Evolutionary conservation across 1,139 yeast genomes (phyloP).

Genomic region (Petasospora fabianii): DNA sequence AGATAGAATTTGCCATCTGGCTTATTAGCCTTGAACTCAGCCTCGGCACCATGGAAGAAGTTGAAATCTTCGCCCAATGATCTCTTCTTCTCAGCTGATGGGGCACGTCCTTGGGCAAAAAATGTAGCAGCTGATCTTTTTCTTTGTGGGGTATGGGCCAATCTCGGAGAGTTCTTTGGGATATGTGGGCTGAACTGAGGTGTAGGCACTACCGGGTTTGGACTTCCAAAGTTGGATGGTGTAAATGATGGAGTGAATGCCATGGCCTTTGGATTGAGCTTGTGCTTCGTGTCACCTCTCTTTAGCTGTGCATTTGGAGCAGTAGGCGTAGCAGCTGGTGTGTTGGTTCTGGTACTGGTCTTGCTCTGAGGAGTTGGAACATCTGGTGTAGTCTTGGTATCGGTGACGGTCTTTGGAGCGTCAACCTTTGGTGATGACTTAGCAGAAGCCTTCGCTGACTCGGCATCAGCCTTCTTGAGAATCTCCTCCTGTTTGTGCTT

Average conservation of each 20-base stretch:
- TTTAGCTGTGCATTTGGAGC: slow-evolving; percentile 25
- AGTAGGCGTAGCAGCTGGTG: not conserved
- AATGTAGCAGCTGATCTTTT: slow-evolving; percentile 20
- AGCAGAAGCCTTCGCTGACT: slow-evolving; percentile 10
- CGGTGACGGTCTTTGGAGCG: too few relatives aligned
- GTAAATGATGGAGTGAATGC: slow-evolving; percentile 58
- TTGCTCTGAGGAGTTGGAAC: not conserved
- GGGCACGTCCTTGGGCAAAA: slow-evolving; percentile 49
- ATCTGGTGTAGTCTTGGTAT: not conserved
- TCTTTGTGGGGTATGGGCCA: not conserved
- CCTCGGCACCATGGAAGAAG: slow-evolving; percentile 30
- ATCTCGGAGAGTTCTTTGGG: slow-evolving; percentile 23
- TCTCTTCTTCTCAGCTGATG: slow-evolving; percentile 38
- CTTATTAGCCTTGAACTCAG: slow-evolving; percentile 14
- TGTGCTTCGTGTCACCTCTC: slow-evolving; percentile 42
- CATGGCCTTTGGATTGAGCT: slow-evolving; percentile 69
- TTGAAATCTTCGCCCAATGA: slow-evolving; percentile 50
- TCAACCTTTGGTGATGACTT: not conserved
- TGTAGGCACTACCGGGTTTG: slow-evolving; percentile 2
- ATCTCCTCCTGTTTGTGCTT: slow-evolving; percentile 62
- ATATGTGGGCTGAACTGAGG: slow-evolving; percentile 21
- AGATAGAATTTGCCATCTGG: not conserved
- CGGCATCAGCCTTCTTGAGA: slow-evolving; percentile 30
- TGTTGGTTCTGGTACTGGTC: not conserved
- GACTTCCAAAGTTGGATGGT: slow-evolving; percentile 10